Percentiles rank a stretch among this genome's conserved stretches.
Evolutionary conservation across 1,139 yeast genomes (phyloP).

Genomic region (Taphrina deformans): DNA sequence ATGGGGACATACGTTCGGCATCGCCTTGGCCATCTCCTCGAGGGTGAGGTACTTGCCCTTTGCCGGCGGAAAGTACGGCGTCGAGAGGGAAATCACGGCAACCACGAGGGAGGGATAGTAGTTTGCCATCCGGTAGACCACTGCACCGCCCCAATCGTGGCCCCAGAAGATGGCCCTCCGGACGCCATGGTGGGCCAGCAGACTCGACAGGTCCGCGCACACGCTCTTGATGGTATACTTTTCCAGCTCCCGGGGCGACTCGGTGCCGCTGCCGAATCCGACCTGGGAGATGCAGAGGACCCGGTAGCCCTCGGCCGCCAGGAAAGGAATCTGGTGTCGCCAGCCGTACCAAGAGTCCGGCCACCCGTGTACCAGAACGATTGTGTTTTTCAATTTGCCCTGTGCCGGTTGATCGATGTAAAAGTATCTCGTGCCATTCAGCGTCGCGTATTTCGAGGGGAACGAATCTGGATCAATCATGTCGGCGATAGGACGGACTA

Average conservation of each 20-base stretch:
- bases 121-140: conserved; percentile 29
- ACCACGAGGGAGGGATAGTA: conserved; percentile 12
- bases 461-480: conserved; percentile 24
- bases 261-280: conserved; percentile 29
- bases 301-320: conserved; percentile 14
- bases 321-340: conserved; percentile 21
- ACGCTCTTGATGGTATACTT: conserved; percentile 26
- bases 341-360: conserved; percentile 34
- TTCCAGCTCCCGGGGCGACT: conserved; percentile 7
- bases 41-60: conserved; percentile 21
- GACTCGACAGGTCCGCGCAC: conserved; percentile 9
- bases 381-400: conserved; percentile 21
- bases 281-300: conserved; percentile 28
- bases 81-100: conserved; percentile 26
- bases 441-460: conserved; percentile 15
- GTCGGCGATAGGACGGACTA: too few species aligned
- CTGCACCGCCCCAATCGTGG: conserved; percentile 32
- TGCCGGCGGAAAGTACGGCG: conserved; percentile 31
- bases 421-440: conserved; percentile 22
- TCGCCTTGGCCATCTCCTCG: conserved; percentile 18
- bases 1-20: not conserved
- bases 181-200: conserved; percentile 1
- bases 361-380: conserved; percentile 30
- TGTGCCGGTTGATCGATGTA: conserved; percentile 23
- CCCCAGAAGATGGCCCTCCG: conserved; percentile 20